Percentiles rank a stretch among this genome's conserved stretches.
Conservation (phyloP, 306 rosid species). For the Prunus mira region DNA sequence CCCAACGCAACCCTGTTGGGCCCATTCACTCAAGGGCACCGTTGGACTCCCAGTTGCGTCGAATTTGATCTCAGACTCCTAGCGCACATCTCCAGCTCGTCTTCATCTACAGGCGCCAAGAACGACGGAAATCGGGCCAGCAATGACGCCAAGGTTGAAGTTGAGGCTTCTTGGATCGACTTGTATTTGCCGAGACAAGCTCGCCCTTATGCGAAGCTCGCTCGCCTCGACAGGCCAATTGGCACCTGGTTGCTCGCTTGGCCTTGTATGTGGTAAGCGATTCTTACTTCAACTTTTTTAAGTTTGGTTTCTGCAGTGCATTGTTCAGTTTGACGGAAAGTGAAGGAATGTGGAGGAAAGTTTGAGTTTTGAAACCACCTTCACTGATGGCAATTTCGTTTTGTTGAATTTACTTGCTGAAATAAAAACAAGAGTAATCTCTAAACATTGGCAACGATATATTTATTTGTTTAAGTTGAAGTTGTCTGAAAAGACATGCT, state of each 20-base stretch:
- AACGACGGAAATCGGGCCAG: slow-evolving; percentile 27
- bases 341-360: not conserved
- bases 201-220: slow-evolving; percentile 80
- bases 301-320: not conserved
- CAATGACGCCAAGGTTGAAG: slow-evolving; percentile 12
- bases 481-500: not conserved
- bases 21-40: not conserved
- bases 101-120: slow-evolving; percentile 46
- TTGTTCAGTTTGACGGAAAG: not conserved
- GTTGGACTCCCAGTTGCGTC: slow-evolving; percentile 8
- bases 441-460: slow-evolving; percentile 2
- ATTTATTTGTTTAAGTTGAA: not conserved
- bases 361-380: not conserved
- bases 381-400: not conserved
- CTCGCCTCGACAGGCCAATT: slow-evolving; percentile 92
- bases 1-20: not conserved
- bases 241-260: slow-evolving; percentile 95
- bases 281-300: not conserved
- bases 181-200: slow-evolving; percentile 53
- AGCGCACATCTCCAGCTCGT: slow-evolving; percentile 42
- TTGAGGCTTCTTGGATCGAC: slow-evolving; percentile 58
- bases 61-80: slow-evolving; percentile 29
- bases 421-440: not conserved
- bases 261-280: slow-evolving; percentile 88
- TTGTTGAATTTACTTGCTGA: not conserved